phyloP scores from a whole-genome alignment of 2,329 filamentous ascomycete genomes.

The Penicillium sclerotigenum region DNA sequence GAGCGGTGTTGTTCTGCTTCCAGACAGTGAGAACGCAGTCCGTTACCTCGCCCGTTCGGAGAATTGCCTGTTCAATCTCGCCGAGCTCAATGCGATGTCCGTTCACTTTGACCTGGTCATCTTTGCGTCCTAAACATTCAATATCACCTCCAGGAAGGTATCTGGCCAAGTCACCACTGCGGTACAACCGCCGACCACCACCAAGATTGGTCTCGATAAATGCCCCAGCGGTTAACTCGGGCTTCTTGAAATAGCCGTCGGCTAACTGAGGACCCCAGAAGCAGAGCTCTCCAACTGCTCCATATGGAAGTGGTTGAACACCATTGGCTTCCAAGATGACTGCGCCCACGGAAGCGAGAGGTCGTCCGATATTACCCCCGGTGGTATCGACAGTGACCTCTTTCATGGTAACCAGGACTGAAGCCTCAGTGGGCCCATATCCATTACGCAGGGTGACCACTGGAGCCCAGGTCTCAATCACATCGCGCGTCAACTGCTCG shows the following conservation, averaged over 20 bases:
- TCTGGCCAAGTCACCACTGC: neutral
- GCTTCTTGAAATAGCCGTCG: neutral
- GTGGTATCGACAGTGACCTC: neutral
- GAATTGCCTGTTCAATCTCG: neutral
- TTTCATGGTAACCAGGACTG: neutral
- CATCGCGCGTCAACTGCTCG: neutral
- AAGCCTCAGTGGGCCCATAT: neutral
- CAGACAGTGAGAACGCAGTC: neutral
- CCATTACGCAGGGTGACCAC: neutral
- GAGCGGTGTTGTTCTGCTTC: neutral
- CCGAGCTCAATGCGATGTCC: neutral
- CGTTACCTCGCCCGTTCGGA: neutral
- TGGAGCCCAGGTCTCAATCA: neutral
- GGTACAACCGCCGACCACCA: neutral
- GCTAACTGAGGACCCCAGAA: neutral
- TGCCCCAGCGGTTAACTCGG: neutral
- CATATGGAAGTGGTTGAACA: neutral
- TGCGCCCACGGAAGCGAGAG: neutral
- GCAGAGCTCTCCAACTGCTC: neutral
- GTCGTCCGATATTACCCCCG: neutral
- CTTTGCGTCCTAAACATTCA: neutral
- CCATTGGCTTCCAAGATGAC: neutral
- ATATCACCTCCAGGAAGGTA: neutral
- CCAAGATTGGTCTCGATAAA: neutral
- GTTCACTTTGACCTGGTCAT: neutral